phyloP scores from a whole-genome alignment of 495 filamentous ascomycete genomes.

The Aspergillus homomorphus region DNA sequence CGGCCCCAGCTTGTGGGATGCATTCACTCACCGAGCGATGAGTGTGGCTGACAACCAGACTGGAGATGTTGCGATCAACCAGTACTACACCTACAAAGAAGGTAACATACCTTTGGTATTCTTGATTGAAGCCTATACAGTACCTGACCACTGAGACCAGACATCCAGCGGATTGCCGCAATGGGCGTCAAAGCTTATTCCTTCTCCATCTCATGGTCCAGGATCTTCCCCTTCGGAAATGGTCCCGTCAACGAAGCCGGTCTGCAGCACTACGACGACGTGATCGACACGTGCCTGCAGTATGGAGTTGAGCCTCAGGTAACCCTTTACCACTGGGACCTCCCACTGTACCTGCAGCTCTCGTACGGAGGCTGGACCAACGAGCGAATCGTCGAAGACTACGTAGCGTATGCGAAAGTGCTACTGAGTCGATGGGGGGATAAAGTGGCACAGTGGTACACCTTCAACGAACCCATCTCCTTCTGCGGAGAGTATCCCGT shows the following conservation, averaged over 20 bases:
- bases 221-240: constrained; percentile 55
- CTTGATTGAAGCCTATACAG: neutral
- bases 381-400: constrained; percentile 39
- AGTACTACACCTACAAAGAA: constrained; percentile 62
- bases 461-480: constrained; percentile 46
- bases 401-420: constrained; percentile 39
- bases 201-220: constrained; percentile 68
- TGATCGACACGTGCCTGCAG: constrained; percentile 39
- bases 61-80: constrained; percentile 65
- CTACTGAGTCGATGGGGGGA: constrained; percentile 36
- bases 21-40: constrained; percentile 56
- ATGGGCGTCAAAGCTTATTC: constrained; percentile 60
- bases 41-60: constrained; percentile 52
- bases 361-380: constrained; percentile 42
- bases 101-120: neutral
- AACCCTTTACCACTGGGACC: constrained; percentile 50
- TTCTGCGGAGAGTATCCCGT: constrained; percentile 39
- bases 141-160: constrained; percentile 15
- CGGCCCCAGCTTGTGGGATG: constrained; percentile 68
- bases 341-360: constrained; percentile 40
- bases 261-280: constrained; percentile 38
- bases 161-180: constrained; percentile 61
- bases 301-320: constrained; percentile 39
- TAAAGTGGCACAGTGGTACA: constrained; percentile 48
- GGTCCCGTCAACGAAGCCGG: constrained; percentile 36